phyloP scores from a whole-genome alignment of 2,329 filamentous ascomycete genomes.

The Colletotrichum noveboracense region DNA sequence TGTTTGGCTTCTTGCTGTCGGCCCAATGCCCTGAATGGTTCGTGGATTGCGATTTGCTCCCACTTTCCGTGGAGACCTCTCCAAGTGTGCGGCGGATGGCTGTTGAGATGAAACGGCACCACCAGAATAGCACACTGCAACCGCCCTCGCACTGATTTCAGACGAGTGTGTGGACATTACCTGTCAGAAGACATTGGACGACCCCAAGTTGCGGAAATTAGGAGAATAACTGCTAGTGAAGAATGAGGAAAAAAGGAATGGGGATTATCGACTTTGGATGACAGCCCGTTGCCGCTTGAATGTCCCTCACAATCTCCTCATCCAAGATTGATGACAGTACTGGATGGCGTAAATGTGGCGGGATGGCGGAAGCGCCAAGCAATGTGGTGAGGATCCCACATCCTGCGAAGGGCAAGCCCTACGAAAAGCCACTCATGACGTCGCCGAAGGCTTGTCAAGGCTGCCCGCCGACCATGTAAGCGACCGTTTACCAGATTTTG shows the following conservation, averaged over 20 bases:
- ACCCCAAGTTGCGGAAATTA: not conserved
- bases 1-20: not conserved
- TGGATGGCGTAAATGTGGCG: not conserved
- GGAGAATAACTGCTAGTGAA: not conserved
- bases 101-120: slow-evolving; percentile 8
- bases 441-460: not conserved
- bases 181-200: slow-evolving; percentile 15
- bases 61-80: not conserved
- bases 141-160: slow-evolving; percentile 8
- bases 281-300: not conserved
- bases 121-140: not conserved
- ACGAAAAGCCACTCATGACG: not conserved
- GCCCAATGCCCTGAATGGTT: not conserved
- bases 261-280: slow-evolving; percentile 1
- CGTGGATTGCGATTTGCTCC: not conserved
- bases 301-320: not conserved
- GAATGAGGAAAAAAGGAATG: not conserved
- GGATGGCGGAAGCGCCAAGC: slow-evolving; percentile 1
- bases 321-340: not conserved
- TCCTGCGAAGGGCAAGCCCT: not conserved
- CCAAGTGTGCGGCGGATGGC: not conserved
- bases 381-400: not conserved
- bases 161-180: not conserved
- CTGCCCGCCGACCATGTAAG: not conserved
- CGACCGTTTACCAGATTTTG: not conserved